These are phyloP conservation scores for Emergomyces orientalis DNA, from an alignment of 2,329 filamentous ascomycete species.

Conservation along the genomic window DNA sequence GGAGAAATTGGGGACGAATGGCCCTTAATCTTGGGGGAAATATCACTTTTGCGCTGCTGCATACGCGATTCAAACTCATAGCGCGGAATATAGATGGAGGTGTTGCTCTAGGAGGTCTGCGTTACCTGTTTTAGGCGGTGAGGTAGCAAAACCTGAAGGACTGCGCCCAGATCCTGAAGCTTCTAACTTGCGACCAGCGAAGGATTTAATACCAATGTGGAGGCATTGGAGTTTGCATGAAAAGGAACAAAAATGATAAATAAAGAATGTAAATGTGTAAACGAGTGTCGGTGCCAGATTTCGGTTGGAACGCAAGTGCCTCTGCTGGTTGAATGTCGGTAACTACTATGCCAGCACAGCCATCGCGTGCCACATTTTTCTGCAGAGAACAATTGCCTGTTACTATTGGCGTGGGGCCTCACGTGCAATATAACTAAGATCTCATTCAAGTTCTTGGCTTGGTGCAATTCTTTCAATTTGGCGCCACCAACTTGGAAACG, in stretches of 20 bases:
- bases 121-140: neutral
- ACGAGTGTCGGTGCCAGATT: neutral
- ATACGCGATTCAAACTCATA: slow-evolving; percentile 10
- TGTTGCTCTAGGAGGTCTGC: neutral
- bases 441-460: no score
- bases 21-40: slow-evolving; percentile 8
- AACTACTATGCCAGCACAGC: neutral
- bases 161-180: neutral
- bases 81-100: slow-evolving; percentile 2
- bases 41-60: slow-evolving; percentile 3
- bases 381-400: neutral
- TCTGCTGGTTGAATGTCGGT: no score
- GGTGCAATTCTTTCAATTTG: neutral
- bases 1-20: slow-evolving; percentile 8
- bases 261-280: neutral
- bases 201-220: neutral
- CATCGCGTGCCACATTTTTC: neutral
- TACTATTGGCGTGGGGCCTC: neutral
- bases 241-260: neutral
- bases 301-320: no score
- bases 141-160: neutral
- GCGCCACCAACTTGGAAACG: neutral
- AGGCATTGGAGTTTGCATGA: neutral
- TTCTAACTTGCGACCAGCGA: neutral
- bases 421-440: neutral